Conservation (phyloP, 169 alveolate genomes). For the Plasmodium sp. region DNA sequence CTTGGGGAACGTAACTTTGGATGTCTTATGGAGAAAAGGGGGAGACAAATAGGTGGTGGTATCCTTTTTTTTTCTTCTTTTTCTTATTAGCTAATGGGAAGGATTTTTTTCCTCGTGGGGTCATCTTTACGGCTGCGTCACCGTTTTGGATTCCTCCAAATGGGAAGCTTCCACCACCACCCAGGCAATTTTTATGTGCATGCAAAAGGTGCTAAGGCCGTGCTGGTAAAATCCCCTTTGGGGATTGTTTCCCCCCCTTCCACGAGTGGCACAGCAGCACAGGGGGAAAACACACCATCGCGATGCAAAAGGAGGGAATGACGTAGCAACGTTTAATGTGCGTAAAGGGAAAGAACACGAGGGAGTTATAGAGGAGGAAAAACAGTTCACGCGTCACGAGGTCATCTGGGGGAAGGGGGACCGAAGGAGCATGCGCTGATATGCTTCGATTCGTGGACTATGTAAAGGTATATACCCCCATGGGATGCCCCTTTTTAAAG, state of each 20-base stretch:
- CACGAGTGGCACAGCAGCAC: not conserved
- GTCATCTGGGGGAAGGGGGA: not conserved
- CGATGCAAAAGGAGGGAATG: not conserved
- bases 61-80: too few relatives aligned
- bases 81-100: not conserved
- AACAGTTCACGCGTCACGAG: not conserved
- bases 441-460: not conserved
- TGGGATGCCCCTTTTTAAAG: not conserved
- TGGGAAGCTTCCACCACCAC: not conserved
- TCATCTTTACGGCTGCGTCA: not conserved
- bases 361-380: not conserved
- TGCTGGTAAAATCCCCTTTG: not conserved
- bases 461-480: not conserved
- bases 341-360: not conserved
- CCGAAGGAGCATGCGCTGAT: not conserved
- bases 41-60: not conserved
- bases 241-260: not conserved
- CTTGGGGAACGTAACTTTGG: not conserved
- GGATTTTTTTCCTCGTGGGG: not conserved
- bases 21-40: not conserved
- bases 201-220: not conserved
- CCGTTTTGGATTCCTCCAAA: not conserved
- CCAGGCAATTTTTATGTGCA: not conserved
- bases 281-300: not conserved
- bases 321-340: not conserved